Evolutionary conservation across 2,329 filamentous ascomycete genomes (phyloP).

Genomic region (Trichoderma brevicompactum): DNA sequence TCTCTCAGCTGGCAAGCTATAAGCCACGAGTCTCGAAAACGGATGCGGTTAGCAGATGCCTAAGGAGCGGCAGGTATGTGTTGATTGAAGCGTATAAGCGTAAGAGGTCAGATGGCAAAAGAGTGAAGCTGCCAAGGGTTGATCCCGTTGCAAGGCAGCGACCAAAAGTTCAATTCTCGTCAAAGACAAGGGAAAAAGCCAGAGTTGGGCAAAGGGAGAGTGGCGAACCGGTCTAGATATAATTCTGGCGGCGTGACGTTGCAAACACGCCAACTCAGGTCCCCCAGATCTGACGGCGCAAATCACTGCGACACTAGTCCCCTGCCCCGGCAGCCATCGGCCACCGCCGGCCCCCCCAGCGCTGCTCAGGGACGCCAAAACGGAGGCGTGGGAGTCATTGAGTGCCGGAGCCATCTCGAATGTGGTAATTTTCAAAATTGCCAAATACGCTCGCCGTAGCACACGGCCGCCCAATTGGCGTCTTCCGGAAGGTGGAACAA

Average conservation of each 20-base stretch:
- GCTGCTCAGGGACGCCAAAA: background rate
- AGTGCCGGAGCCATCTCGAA: constrained; percentile 16
- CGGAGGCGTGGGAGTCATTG: constrained; percentile 21
- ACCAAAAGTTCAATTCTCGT: background rate
- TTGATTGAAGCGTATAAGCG: background rate
- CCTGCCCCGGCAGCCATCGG: constrained; percentile 25
- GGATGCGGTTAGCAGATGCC: constrained; percentile 1
- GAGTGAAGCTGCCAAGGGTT: constrained; percentile 1
- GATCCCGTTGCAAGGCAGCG: background rate
- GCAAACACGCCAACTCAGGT: background rate
- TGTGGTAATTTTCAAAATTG: constrained; percentile 19
- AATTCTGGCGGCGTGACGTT: constrained; percentile 3
- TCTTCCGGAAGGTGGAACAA: background rate
- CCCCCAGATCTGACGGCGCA: constrained; percentile 12
- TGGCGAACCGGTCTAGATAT: constrained; percentile 21
- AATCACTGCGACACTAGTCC: constrained; percentile 11
- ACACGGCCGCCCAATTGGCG: constrained; percentile 14
- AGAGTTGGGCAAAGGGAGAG: background rate
- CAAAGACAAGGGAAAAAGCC: background rate
- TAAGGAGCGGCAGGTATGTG: background rate
- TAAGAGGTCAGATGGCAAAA: background rate
- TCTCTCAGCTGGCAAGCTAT: no score
- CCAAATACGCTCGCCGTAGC: constrained; percentile 25
- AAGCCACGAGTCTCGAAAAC: background rate
- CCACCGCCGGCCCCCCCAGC: constrained; percentile 20